Base-by-base conservation (phyloP, 2,329 filamentous ascomycete species). In the Paracoccidioides lutzii region DNA sequence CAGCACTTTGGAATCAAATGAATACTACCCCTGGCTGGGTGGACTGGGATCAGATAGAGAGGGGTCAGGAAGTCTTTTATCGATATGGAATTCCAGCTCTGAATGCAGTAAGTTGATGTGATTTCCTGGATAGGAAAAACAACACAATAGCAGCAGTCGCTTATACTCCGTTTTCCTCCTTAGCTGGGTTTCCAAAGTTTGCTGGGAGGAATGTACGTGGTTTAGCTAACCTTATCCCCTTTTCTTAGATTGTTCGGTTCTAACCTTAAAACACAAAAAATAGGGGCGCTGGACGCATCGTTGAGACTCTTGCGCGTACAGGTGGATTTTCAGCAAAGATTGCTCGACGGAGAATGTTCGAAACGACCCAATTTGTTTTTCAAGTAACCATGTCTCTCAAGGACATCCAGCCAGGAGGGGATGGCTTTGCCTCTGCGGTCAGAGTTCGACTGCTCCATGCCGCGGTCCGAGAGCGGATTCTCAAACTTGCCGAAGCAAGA, bases 11-110 rank as follows among this genome's bases (percentile, higher is more conserved):
- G 87, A 66, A 70, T 0, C 76, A 89, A 64, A 75, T 86, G 55
- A 84, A 81, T 56, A 82, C 78, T 0, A 70, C 88, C 3, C 87
- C 87, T 0, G 74, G 79, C 0, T 90, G 86, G 85, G 87, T 90
- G 2, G 81, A 90, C 65, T 90, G 85, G 86, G 78, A 78, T 1
- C 85, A 89, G 65, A 84, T 91, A 55, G 75, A 78, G 57, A 76
- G 87, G 63, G 87, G 87, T 0, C 87, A 91, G 66, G 80, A 86
- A 61, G 80, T 89, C 0, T 88, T 90, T 64, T 90, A 88, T 67
- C 80, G 87, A 40, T 90, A 90, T 67, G 85, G 81, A 15, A 82
- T 81, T 41, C 50, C 50, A 15, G 50, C 50, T 10, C 38, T 52
- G 22, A 52, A 52, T 33, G 50, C 38, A 12, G 50, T 43, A 52